A percentile compares a stretch with the other conserved stretches of the same genome.
These are phyloP conservation scores for Apophysomyces sp. DNA, from an alignment of 371 early-diverging fungal genomes.

Conservation along the genomic window DNA sequence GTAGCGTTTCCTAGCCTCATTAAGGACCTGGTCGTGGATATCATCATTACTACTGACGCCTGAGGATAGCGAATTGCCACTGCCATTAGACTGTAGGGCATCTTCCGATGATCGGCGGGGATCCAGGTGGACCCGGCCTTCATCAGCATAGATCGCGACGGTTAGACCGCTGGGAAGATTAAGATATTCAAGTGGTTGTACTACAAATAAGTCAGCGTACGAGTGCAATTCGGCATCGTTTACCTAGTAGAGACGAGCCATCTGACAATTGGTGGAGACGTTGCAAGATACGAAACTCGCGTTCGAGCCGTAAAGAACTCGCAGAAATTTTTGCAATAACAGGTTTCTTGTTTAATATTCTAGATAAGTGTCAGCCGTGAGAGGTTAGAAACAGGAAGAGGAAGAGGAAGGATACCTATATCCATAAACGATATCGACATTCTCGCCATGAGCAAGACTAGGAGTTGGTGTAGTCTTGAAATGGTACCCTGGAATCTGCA, in stretches of 20 bases:
- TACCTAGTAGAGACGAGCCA: slow-evolving; percentile 35
- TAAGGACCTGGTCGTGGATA: not conserved
- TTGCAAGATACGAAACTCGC: slow-evolving; percentile 44
- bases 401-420: slow-evolving; percentile 24
- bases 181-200: slow-evolving; percentile 38
- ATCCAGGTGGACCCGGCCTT: slow-evolving; percentile 22
- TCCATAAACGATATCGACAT: slow-evolving; percentile 37
- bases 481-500: slow-evolving; percentile 46
- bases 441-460: slow-evolving; percentile 37
- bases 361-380: slow-evolving; percentile 4
- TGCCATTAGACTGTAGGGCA: no score
- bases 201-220: slow-evolving; percentile 6
- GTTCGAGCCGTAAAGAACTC: slow-evolving; percentile 36
- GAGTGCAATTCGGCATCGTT: not conserved
- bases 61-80: no score
- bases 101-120: slow-evolving; percentile 8
- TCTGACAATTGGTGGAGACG: slow-evolving; percentile 34
- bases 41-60: not conserved
- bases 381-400: not conserved
- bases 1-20: not conserved
- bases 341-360: slow-evolving; percentile 35
- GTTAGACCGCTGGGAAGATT: slow-evolving; percentile 37
- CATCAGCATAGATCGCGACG: slow-evolving; percentile 36
- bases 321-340: slow-evolving; percentile 42
- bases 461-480: slow-evolving; percentile 33